Base-by-base conservation (phyloP, 495 filamentous ascomycete genomes). In the Stereocaulon alpinum region DNA sequence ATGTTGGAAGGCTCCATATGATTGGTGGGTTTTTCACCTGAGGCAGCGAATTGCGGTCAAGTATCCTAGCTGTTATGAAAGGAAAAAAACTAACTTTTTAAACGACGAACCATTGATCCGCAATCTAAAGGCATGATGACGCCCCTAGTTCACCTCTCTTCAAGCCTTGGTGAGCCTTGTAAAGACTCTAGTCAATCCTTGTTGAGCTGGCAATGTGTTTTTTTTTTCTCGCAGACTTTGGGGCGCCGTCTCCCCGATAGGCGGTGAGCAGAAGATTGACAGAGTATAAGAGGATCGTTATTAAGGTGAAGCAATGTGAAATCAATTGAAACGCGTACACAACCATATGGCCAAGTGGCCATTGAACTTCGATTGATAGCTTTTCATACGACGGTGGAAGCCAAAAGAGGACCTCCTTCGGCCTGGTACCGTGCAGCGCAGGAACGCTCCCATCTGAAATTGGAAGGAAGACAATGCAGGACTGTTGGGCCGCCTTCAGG, bases 11-110 rank as follows among this genome's bases (percentile, higher is more conserved):
- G 2, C 27, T 18, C 3, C 30, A 14, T 42, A n/a, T 55, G 52
- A 55, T 55, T 55, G 52, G 52, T 42, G 20, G 24, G 37, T 15
- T 27, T 20, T 24, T 44, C 5, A 29, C 14, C 17, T 22, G 48
- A 51, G 49, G 58, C 49, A 54, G 20, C 58, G 58, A 60, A 52
- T 60, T 60, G 58, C 58, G 58, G 58, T 60, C 58, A 60, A 27
- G 40, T 18, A 18, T n/a, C 40, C 20, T 27, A 29, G 15, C 42
- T 58, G 44, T 50, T 18, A 58, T 20, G 24, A 27, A 44, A 32
- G 12, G 10, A 29, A 56, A 29, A 56, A 44, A 27, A 41, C 41
- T 27, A 56, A 12, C 27, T 43, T n/a, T 45, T 32, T 14, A 15
- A 15, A 42, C 27, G 40, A 52, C 57, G 57, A 59, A 53, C 57